Base-by-base conservation (phyloP, 345 rosid species). In the Microthlaspi erraticum region DNA sequence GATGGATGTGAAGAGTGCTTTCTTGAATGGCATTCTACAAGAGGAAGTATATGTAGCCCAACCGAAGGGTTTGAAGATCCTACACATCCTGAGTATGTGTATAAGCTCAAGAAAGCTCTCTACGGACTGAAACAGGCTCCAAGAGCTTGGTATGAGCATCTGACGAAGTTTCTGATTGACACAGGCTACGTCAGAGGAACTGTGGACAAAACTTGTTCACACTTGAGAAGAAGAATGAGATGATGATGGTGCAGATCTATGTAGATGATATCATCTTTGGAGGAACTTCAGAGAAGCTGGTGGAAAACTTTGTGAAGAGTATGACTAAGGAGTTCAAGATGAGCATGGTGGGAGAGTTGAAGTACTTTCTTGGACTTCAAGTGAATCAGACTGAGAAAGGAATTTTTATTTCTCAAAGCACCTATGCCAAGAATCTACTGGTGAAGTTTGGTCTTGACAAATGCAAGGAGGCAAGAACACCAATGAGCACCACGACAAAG, bases 141-240 rank as follows among this genome's bases (percentile, higher is more conserved):
- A 5, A 14, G 17, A 13, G 46, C 46, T 0, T 42, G 46, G 17
- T 13, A 42, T 6, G 17, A 42, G 6, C 2, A 2, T 0, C 16
- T 42, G 2, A 6, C 17, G 0, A 2, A n/a, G 17, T 13, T 42
- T 5, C 3, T n/a, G 46, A 11, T 13, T 2, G 41, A 37, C 2
- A 37, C 10, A 37, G 17, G 16, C 0, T 42, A 5, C 5, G 5
- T 11, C 1, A 5, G 8, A 5, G 46, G 18, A n/a, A 6, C 4
- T 2, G 18, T 42, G 2, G 46, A n/a, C 3, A 42, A 13, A 2
- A 42, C 46, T 1, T 42, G 0, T 42, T 42, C 17, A 42, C n/a
- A 0, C 2, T 1, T 0, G 8, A 42, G 0, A 4, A 39, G 1
- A 0, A 6, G 0, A 3, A 14, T 1, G 17, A 9, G 1, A 37